These are phyloP conservation scores for Marasmius sp. DNA, from an alignment of 1,284 basidiomycete genomes.

Conservation along the genomic window DNA sequence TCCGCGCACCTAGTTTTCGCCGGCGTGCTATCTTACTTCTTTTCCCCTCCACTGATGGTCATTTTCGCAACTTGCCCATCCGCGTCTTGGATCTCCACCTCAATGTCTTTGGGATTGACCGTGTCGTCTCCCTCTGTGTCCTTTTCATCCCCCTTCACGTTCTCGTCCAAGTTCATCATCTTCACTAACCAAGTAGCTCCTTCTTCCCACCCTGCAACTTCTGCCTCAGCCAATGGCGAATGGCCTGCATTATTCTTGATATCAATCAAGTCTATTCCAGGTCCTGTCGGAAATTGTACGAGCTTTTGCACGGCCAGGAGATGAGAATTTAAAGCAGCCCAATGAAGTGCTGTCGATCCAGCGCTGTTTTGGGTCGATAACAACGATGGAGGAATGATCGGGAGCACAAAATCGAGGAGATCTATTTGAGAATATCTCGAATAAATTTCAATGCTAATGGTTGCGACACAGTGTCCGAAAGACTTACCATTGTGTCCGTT, in stretches of 20 bases:
- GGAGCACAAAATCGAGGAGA: constrained; percentile 67
- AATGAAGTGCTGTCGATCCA: constrained; percentile 82
- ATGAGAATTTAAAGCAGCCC: constrained; percentile 85
- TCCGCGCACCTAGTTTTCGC: not conserved
- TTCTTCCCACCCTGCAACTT: constrained; percentile 75
- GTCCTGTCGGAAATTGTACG: constrained; percentile 54
- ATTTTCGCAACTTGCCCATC: constrained; percentile 63
- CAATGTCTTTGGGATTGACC: constrained; percentile 38
- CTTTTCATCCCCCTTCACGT: constrained; percentile 36
- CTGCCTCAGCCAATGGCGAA: constrained; percentile 75
- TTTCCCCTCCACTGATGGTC: constrained; percentile 37
- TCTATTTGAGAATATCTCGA: constrained; percentile 57
- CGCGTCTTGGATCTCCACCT: constrained; percentile 68
- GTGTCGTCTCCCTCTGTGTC: constrained; percentile 31
- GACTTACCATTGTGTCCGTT: constrained; percentile 83
- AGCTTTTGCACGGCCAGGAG: constrained; percentile 66
- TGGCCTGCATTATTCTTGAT: constrained; percentile 69
- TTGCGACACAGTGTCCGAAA: not conserved
- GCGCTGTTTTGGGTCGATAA: constrained; percentile 64
- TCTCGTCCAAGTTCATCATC: constrained; percentile 66
- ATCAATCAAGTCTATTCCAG: constrained; percentile 68
- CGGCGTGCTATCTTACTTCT: not conserved
- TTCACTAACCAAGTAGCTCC: constrained; percentile 77
- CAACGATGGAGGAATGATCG: constrained; percentile 57
- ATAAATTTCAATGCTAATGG: constrained; percentile 32